Conservation (phyloP, 2,329 filamentous ascomycete genomes). For the Talaromyces sp. region DNA sequence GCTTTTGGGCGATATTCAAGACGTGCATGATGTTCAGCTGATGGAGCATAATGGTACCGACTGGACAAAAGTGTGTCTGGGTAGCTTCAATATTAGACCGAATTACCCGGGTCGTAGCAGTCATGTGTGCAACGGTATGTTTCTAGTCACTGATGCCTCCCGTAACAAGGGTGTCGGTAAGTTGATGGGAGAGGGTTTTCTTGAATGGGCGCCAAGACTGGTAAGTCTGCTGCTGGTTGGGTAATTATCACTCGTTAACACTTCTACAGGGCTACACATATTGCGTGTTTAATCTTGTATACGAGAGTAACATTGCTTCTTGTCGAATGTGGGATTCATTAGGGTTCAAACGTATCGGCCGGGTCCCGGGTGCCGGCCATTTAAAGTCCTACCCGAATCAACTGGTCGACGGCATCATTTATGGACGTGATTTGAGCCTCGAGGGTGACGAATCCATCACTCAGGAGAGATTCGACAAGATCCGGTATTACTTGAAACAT, state of each 20-base stretch:
- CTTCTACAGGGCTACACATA: slow-evolving; percentile 73
- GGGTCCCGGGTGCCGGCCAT: slow-evolving; percentile 70
- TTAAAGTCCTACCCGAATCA: slow-evolving; percentile 67
- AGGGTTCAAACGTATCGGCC: slow-evolving; percentile 87
- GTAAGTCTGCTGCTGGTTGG: slow-evolving; percentile 39
- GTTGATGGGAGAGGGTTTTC: slow-evolving; percentile 72
- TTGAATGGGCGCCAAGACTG: slow-evolving; percentile 71
- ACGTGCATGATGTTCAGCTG: slow-evolving; percentile 53
- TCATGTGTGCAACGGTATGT: slow-evolving; percentile 78
- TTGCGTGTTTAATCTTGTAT: slow-evolving; percentile 90
- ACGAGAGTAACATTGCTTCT: slow-evolving; percentile 88
- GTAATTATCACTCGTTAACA: neutral
- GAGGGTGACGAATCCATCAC: slow-evolving; percentile 80
- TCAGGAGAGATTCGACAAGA: slow-evolving; percentile 98
- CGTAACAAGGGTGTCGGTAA: slow-evolving; percentile 73
- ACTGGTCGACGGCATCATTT: slow-evolving; percentile 73
- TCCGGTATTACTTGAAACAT: slow-evolving; percentile 94
- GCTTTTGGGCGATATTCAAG: slow-evolving; percentile 73
- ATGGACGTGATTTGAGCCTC: slow-evolving; percentile 62
- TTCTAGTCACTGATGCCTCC: slow-evolving; percentile 70
- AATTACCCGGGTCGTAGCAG: slow-evolving; percentile 90
- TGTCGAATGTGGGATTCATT: slow-evolving; percentile 90
- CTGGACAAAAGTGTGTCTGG: slow-evolving; percentile 78
- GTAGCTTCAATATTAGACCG: slow-evolving; percentile 91
- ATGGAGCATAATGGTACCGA: slow-evolving; percentile 59